Evolutionary conservation across 306 rosid genomes (phyloP), one percentile per base, ranked within the genome.

Genomic region (Datisca glomerata): DNA sequence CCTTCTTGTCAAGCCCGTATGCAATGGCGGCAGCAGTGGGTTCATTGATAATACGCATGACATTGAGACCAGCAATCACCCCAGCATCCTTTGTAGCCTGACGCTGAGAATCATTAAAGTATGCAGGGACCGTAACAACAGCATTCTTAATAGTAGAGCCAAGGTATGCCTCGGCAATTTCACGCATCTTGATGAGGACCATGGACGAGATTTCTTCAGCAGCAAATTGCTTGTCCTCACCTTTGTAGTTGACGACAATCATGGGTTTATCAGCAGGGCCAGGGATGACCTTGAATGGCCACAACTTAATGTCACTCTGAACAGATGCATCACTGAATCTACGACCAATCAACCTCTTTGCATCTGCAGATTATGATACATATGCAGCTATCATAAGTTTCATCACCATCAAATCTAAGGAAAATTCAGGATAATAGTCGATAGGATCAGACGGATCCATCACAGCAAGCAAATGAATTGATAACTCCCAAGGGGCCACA

Each of bases 41-140:
- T 59, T 77, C 85, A 4, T 77, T 77, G 45, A 77, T 77, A 12
- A 76, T 76, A 20, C 85, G 20, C 68, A 76, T 47, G 8, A 76
- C 85, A 50, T 76, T 76, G 47, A 76, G 63, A 20, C 85, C 85
- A 18, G 79, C 85, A 65, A 76, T 76, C 3, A 76, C 85, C 15
- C 85, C 85, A 4, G 85, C 79, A 68, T 76, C 85, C 85, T 76
- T 76, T 23, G 85, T 76, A 8, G 85, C 85, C 23, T 76, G 85
- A 41, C 85, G 73, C 65, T 76, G 85, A 5, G 85, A 76, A 7
- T 76, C 85, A 11, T 76, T 76, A 4, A 76, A 76, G 70, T 77
- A 77, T 0, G 85, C 85, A 25, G 85, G 85, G 19, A 77, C 85
- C 0, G 85, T 77, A 21, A 77, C 85, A 6, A 77, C 85, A 0